Evolutionary conservation across 495 filamentous ascomycete species (phyloP).

Genomic region (Penicillium alfredii): DNA sequence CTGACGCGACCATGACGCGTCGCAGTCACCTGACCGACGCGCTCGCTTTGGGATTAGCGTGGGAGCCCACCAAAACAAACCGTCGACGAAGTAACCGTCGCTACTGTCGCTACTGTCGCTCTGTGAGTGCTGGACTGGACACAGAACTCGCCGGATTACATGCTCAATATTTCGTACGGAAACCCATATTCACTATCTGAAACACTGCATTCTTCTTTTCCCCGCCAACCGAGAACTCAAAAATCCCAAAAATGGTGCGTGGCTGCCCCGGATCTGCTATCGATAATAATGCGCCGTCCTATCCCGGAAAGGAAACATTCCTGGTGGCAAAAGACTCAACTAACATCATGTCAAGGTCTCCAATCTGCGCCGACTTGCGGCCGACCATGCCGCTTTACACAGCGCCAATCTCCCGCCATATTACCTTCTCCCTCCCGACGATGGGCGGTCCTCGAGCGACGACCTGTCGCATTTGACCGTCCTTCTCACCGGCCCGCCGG

Average conservation of each 20-base stretch:
- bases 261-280: too few relatives aligned
- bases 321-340: too few relatives aligned
- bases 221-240: too few relatives aligned
- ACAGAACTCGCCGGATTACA: too few relatives aligned
- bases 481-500: constrained; percentile 56
- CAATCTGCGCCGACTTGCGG: constrained; percentile 56
- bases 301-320: too few relatives aligned
- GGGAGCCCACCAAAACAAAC: constrained; percentile 14
- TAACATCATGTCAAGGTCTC: constrained; percentile 29
- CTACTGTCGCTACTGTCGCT: constrained; percentile 4
- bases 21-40: constrained; percentile 11
- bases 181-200: neutral
- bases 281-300: too few relatives aligned
- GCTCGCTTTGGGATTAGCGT: constrained; percentile 17
- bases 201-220: constrained; percentile 1
- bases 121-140: too few relatives aligned
- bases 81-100: constrained; percentile 25
- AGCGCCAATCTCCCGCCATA: constrained; percentile 55
- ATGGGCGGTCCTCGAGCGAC: constrained; percentile 31
- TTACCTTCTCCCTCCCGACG: constrained; percentile 54
- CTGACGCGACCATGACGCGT: constrained; percentile 10
- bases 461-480: constrained; percentile 57
- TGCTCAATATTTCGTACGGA: too few relatives aligned
- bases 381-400: constrained; percentile 59
- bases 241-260: too few relatives aligned